These are phyloP conservation scores for Scedosporium dehoogii DNA, from an alignment of 2,329 filamentous ascomycete genomes.

Conservation along the genomic window DNA sequence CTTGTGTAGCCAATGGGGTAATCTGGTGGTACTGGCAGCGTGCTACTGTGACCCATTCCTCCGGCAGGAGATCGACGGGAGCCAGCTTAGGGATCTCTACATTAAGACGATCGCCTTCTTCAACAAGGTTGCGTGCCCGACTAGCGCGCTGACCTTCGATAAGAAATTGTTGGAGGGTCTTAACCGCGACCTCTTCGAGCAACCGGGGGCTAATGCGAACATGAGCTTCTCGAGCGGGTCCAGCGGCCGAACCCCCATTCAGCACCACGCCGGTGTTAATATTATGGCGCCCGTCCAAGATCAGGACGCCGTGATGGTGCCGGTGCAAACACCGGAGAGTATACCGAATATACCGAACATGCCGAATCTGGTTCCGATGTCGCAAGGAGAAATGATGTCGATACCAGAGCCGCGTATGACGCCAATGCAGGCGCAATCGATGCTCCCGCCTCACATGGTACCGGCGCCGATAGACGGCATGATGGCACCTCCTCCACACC, in stretches of 20 bases:
- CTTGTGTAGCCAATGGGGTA: conserved; percentile 77
- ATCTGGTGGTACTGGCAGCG: conserved; percentile 81
- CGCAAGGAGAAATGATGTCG: not conserved
- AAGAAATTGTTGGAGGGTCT: conserved; percentile 59
- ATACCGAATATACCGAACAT: not conserved
- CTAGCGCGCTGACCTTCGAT: conserved; percentile 66
- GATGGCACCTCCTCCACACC: not conserved
- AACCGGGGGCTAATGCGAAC: not conserved
- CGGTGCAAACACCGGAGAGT: not conserved
- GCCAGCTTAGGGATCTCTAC: conserved; percentile 51
- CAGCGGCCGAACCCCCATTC: not conserved
- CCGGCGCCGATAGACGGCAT: not conserved
- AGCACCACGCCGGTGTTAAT: not conserved
- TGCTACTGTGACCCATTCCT: conserved; percentile 61
- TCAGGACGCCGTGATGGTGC: not conserved
- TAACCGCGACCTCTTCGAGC: conserved; percentile 31
- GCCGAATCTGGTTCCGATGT: not conserved
- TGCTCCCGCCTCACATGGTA: not conserved
- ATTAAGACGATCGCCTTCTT: conserved; percentile 69
- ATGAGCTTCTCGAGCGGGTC: conserved; percentile 5
- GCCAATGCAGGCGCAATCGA: not conserved
- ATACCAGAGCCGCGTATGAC: not conserved
- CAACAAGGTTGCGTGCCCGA: conserved; percentile 56
- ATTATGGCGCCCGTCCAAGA: not conserved
- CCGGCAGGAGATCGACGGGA: conserved; percentile 42